Conservation (phyloP, 257 asterid genomes). For the Phtheirospermum japonicum region DNA sequence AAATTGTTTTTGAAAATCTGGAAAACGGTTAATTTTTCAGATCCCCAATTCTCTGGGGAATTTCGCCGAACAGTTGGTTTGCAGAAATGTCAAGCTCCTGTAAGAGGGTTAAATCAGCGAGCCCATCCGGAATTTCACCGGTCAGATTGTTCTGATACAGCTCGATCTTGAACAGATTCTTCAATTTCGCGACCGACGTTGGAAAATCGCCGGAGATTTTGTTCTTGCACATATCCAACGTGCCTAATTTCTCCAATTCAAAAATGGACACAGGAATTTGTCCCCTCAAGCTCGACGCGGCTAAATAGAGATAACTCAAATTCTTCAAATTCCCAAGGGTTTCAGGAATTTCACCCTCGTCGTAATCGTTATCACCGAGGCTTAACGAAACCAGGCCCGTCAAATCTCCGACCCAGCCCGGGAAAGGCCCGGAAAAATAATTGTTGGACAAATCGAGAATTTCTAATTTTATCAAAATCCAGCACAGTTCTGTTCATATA, state of each 20-base stretch:
- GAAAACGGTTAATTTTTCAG: conserved; percentile 64
- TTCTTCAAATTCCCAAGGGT: conserved; percentile 66
- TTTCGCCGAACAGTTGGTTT: conserved; percentile 64
- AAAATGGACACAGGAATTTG: too few species aligned
- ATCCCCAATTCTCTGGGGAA: conserved; percentile 57
- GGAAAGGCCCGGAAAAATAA: conserved; percentile 63
- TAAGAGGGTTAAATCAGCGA: too few species aligned
- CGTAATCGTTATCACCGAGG: conserved; percentile 62
- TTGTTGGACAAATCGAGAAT: conserved; percentile 69
- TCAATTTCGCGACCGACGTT: conserved; percentile 46
- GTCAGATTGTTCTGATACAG: conserved; percentile 63
- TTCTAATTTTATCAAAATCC: conserved; percentile 52
- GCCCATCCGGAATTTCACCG: conserved; percentile 67
- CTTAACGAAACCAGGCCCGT: conserved; percentile 58
- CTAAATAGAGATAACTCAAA: conserved; percentile 63
- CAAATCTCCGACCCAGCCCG: too few species aligned
- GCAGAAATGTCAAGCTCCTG: conserved; percentile 72
- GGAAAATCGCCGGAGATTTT: conserved; percentile 69
- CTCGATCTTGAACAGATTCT: conserved; percentile 67
- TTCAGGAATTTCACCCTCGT: conserved; percentile 63
- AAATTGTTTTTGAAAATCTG: conserved; percentile 66
- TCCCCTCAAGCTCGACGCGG: conserved; percentile 62
- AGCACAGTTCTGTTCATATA: conserved; percentile 66
- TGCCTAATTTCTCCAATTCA: conserved; percentile 58
- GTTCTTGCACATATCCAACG: conserved; percentile 71